Conservation (phyloP, 2,329 filamentous ascomycete genomes). For the Aspergillus sp. region DNA sequence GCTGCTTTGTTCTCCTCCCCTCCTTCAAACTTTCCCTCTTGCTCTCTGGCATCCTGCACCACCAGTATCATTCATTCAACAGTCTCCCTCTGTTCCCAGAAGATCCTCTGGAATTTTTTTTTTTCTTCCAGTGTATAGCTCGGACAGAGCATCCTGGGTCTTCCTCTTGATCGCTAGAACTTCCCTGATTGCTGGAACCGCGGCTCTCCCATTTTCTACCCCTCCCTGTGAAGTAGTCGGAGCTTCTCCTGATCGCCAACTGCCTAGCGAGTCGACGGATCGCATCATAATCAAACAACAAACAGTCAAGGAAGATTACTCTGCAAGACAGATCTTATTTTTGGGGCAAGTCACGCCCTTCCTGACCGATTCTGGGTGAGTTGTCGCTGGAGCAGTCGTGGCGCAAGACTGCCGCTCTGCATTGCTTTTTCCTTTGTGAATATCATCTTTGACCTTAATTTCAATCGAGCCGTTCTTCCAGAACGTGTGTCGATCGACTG, state of each 20-base stretch:
- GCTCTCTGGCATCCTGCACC: conserved; percentile 1
- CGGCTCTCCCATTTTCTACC: conserved; percentile 6
- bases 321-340: neutral
- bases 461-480: conserved; percentile 5
- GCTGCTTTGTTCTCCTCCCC: conserved; percentile 8
- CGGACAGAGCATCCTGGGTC: neutral
- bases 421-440: conserved; percentile 12
- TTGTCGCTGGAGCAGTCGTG: conserved; percentile 13
- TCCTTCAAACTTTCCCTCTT: conserved; percentile 4
- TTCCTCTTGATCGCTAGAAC: conserved; percentile 1
- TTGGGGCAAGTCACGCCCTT: neutral
- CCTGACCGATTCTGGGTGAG: conserved; percentile 8
- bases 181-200: conserved; percentile 6
- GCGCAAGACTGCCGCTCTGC: neutral
- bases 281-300: conserved; percentile 3
- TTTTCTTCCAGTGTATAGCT: neutral
- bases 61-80: conserved; percentile 4
- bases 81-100: neutral
- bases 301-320: neutral
- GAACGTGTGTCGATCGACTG: conserved; percentile 11
- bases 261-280: neutral
- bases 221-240: conserved; percentile 6
- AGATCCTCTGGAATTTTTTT: neutral
- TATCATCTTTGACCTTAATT: conserved; percentile 3
- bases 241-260: conserved; percentile 5